phyloP scores from a whole-genome alignment of 805 yeast genomes.

The Nakazawaea ishiwadae region DNA sequence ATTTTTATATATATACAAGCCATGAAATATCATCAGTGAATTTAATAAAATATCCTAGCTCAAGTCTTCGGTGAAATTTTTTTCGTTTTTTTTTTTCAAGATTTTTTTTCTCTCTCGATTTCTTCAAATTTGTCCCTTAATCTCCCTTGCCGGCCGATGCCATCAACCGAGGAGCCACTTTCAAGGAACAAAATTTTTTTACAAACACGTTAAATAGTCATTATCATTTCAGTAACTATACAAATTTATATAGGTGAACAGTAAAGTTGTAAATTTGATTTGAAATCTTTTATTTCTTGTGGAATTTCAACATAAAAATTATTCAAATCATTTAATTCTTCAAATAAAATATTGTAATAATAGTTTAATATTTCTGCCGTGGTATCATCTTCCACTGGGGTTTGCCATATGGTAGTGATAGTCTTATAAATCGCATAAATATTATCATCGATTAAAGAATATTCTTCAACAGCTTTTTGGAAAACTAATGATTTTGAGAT shows the following conservation, averaged over 20 bases:
- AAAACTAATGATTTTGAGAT: conserved; percentile 22
- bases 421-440: conserved; percentile 29
- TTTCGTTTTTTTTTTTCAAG: not conserved
- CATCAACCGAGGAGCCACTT: too few relatives aligned
- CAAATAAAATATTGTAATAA: conserved; percentile 24
- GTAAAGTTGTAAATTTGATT: conserved; percentile 5
- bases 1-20: too few relatives aligned
- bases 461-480: conserved; percentile 27
- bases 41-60: too few relatives aligned
- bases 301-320: conserved; percentile 30
- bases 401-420: conserved; percentile 14
- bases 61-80: not conserved
- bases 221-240: too few relatives aligned
- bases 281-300: conserved; percentile 23
- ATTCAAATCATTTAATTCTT: conserved; percentile 29
- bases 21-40: too few relatives aligned
- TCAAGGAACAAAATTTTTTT: too few relatives aligned
- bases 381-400: conserved; percentile 1
- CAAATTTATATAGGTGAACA: too few relatives aligned
- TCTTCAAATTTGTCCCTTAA: too few relatives aligned
- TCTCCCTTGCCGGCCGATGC: not conserved
- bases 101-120: not conserved
- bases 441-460: conserved; percentile 27
- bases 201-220: not conserved
- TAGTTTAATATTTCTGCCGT: conserved; percentile 20